A percentile compares a stretch with the other conserved stretches of the same genome.
Conservation (phyloP, 345 rosid species). For the Euphorbia tirucalli region DNA sequence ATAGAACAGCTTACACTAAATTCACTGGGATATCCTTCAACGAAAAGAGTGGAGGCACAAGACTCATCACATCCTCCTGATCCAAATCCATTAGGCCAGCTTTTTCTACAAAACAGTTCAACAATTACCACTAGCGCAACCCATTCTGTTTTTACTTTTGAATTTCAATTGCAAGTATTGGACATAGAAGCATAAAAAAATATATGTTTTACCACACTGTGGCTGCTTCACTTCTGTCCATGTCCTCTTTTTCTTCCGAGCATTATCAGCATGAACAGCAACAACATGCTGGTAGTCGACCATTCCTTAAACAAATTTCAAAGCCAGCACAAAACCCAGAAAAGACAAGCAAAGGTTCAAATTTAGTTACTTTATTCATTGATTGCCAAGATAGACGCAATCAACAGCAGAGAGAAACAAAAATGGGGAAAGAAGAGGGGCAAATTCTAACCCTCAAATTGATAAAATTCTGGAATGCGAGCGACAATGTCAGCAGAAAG, state of each 20-base stretch:
- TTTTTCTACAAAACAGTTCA: conserved; percentile 36
- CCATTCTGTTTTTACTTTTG: background rate
- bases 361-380: background rate
- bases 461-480: conserved; percentile 62
- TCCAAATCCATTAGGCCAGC: conserved; percentile 61
- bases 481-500: conserved; percentile 72
- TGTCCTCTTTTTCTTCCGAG: conserved; percentile 63
- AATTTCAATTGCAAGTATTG: background rate
- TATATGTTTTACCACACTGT: conserved; percentile 39
- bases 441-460: conserved; percentile 58
- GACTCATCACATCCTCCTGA: conserved; percentile 77
- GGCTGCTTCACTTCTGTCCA: conserved; percentile 54
- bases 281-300: conserved; percentile 94
- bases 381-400: background rate
- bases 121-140: background rate
- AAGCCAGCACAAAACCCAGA: background rate
- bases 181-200: background rate
- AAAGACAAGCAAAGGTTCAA: background rate
- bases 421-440: background rate
- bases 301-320: conserved; percentile 56
- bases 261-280: conserved; percentile 72
- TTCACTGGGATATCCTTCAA: conserved; percentile 74
- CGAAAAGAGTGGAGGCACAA: conserved; percentile 79
- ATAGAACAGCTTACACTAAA: conserved; percentile 55
- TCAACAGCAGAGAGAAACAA: background rate